A percentile compares a stretch with the other conserved stretches of the same genome.
Evolutionary conservation across 306 rosid genomes (phyloP).

Genomic region (Sicyos edulis): DNA sequence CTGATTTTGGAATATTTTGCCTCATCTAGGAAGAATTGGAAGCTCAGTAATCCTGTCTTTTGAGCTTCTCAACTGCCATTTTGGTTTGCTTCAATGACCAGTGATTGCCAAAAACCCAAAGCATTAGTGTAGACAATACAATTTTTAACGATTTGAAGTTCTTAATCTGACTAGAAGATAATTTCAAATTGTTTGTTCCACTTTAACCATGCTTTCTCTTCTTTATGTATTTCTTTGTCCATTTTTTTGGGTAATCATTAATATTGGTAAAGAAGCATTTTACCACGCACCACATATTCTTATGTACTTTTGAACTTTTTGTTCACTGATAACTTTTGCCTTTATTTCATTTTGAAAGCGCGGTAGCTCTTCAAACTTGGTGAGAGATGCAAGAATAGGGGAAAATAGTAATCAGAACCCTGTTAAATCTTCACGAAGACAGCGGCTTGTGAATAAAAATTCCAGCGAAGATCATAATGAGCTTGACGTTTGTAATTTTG

Average conservation of each 20-base stretch:
- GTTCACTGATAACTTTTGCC: neutral
- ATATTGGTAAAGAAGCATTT: neutral
- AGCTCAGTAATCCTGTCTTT: neutral
- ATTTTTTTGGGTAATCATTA: neutral
- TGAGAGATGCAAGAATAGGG: constrained; percentile 43
- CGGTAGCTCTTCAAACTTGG: constrained; percentile 24
- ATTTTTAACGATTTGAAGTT: neutral
- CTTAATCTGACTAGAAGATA: neutral
- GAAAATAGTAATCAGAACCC: constrained; percentile 21
- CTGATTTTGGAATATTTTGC: neutral
- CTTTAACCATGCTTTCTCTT: too few species aligned
- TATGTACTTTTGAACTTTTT: neutral
- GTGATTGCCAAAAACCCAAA: neutral
- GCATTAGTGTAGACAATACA: neutral
- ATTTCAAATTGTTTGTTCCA: neutral
- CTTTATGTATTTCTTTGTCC: too few species aligned
- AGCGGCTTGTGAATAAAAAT: constrained; percentile 35
- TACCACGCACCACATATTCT: neutral
- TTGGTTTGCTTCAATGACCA: neutral
- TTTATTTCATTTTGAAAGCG: constrained; percentile 2
- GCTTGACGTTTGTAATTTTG: constrained; percentile 32
- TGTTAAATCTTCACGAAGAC: constrained; percentile 43
- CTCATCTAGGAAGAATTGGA: neutral
- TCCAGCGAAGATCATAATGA: constrained; percentile 21
- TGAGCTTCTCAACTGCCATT: neutral